Base-by-base conservation (phyloP, 345 rosid species). In the Odontarrhena argentea region DNA sequence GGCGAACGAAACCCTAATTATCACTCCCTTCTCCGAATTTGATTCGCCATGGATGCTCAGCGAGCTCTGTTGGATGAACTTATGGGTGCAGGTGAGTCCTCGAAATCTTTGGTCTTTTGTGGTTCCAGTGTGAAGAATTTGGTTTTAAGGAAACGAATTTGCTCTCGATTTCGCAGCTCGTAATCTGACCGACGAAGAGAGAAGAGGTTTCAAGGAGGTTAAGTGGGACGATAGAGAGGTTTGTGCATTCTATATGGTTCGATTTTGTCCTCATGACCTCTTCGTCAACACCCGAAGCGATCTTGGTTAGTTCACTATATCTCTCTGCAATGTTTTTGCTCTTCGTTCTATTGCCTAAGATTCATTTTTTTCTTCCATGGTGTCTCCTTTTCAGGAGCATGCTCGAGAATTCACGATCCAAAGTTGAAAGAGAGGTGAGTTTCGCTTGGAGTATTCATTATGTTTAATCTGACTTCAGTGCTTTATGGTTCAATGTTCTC, bases 201-300 rank as follows among this genome's bases (percentile, higher is more conserved):
- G 78, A 64, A 94, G 85, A 72, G 97, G 87, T 3, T 84, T 80
- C 76, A 83, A 77, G 83, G 99, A 91, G 78, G 57, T 91, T 35
- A 84, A 76, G 28, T 94, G 99, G 99, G 95, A 91, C 59, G 96
- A 93, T 22, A 89, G 85, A 81, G 99, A 91, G 60, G 99, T 94
- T 10, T 94, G 99, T 63, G 85, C 86, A 2, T 88, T 80, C 65
- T 91, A 83, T 68, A 94, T 94, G 99, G 96, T 93, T 83, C 84
- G 97, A 9, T 94, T 94, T 67, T 94, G 99, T 56, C 97, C 99
- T 52, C 96, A 94, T 28, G 99, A 94, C 61, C 97, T 94, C 82
- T 94, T 94, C 46, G 93, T 94, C 80, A 94, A 94, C 80, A 94
- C 99, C 50, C 82, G 84, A 63, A 94, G 96, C 75, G 99, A 94